Percentiles rank a stretch among this genome's conserved stretches.
Evolutionary conservation across 2,329 filamentous ascomycete species (phyloP).

Genomic region (Trichophyton mentagrophytes): DNA sequence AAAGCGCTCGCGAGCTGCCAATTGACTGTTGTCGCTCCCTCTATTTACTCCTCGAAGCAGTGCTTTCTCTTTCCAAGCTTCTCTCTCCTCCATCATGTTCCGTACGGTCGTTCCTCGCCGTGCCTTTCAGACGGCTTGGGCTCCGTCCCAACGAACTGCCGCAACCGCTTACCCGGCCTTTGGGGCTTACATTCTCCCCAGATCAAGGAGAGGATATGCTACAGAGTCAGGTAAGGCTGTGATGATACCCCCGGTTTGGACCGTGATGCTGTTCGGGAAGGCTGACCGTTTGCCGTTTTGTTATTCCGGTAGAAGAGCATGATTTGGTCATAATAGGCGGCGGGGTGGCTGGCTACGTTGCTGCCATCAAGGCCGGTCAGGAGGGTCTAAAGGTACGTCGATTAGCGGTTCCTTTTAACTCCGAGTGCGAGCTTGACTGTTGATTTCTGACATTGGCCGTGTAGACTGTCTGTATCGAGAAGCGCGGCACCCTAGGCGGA

Average conservation of each 20-base stretch:
- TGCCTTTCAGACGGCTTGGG: conserved; percentile 32
- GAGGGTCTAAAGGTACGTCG: conserved; percentile 79
- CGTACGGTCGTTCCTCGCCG: conserved; percentile 40
- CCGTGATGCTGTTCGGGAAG: neutral
- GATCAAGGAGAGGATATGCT: conserved; percentile 45
- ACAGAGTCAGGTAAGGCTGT: conserved; percentile 34
- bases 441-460: neutral
- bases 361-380: conserved; percentile 97
- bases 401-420: neutral
- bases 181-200: conserved; percentile 36
- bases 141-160: conserved; percentile 24
- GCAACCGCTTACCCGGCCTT: conserved; percentile 27
- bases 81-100: conserved; percentile 35
- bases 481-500: conserved; percentile 85
- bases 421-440: neutral
- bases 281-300: conserved; percentile 15
- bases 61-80: conserved; percentile 15
- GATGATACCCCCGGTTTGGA: neutral
- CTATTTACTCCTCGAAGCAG: conserved; percentile 15
- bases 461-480: conserved; percentile 96
- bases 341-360: conserved; percentile 96
- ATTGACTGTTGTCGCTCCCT: neutral
- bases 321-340: conserved; percentile 96
- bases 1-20: conserved; percentile 7
- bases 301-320: conserved; percentile 58